Evolutionary conservation across 1,139 yeast species (phyloP).

Genomic region (Eremothecium sinecaudum): DNA sequence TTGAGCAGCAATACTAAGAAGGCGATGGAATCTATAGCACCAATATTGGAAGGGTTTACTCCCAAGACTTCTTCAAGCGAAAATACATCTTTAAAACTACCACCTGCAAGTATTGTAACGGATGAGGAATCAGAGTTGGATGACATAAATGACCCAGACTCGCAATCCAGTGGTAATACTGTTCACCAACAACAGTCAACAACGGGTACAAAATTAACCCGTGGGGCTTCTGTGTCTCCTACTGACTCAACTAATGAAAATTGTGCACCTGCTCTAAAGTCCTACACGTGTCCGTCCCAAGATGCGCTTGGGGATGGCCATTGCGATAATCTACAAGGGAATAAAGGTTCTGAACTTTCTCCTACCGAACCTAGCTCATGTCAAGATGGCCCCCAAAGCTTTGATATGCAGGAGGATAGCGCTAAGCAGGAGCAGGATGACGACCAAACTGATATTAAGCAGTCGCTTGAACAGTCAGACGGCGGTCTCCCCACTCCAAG

Average conservation of each 20-base stretch:
- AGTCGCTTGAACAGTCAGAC: neutral
- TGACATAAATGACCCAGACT: slow-evolving; percentile 2
- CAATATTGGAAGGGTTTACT: slow-evolving; percentile 59
- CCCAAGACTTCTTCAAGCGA: slow-evolving; percentile 66
- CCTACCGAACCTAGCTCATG: neutral
- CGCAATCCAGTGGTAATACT: slow-evolving; percentile 23
- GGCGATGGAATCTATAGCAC: slow-evolving; percentile 73
- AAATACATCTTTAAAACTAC: slow-evolving; percentile 33
- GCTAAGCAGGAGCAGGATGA: neutral
- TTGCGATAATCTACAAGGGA: neutral
- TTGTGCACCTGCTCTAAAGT: neutral
- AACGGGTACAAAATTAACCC: neutral
- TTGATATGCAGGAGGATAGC: neutral
- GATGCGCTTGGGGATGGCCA: neutral
- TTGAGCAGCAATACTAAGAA: slow-evolving; percentile 33
- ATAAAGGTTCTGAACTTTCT: neutral
- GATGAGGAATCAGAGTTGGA: slow-evolving; percentile 21
- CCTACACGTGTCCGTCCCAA: neutral
- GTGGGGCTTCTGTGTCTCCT: neutral
- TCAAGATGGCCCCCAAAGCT: neutral
- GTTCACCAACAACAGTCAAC: slow-evolving; percentile 16
- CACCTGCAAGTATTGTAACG: slow-evolving; percentile 29
- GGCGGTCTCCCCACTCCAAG: slow-evolving; percentile 13
- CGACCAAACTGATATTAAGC: slow-evolving; percentile 1
- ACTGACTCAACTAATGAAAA: neutral